Evolutionary conservation across 371 early-diverging fungal genomes (phyloP), one percentile per base, ranked within the genome.

Genomic region (Apophysomyces trapeziformis): DNA sequence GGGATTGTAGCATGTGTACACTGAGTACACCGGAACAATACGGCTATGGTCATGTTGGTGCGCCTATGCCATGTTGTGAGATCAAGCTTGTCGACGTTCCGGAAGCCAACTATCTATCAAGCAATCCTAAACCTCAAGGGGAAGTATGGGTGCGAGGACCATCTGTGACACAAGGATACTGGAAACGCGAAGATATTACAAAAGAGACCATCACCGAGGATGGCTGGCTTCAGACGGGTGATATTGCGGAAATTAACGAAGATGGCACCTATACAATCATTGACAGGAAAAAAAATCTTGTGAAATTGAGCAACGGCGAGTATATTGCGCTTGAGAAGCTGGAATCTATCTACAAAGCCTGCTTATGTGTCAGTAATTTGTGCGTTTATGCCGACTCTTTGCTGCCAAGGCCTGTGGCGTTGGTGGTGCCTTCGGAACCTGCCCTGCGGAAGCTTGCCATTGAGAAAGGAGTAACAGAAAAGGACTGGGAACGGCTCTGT

Each of bases 291-390:
- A 93, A 92, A 82, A 92, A 87, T 63, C 70, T 91, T 7, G 87
- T 96, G 77, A 96, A 76, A 43, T 61, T 87, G 38, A 79, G 82
- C 32, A 87, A 92, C 67, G 99, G 99, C 68, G 99, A 99, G 76
- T 99, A 99, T 83, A 93, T 91, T 73, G 96, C 96, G 0, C 87
- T 98, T 26, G 99, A 99, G 75, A 96, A 95, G 72, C 80, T 99
- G 39, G 99, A 99, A 77, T 86, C 93, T 12, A 80, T 92, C 3
- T 96, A 95, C 86, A 90, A 90, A 76, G 85, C 85, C 61, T 87
- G 87, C 45, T 63, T 83, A 8, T 90, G 80, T 73, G 89, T 92
- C 57, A 81, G 80, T 69, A 92, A 92, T 74, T 86, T 96, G 38
- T 93, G 92, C 77, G 85, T 97, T 45, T 89, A 88, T 76, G 96